Evolutionary conservation across 2,329 filamentous ascomycete species (phyloP).

Genomic region (Sporothrix curviconia): DNA sequence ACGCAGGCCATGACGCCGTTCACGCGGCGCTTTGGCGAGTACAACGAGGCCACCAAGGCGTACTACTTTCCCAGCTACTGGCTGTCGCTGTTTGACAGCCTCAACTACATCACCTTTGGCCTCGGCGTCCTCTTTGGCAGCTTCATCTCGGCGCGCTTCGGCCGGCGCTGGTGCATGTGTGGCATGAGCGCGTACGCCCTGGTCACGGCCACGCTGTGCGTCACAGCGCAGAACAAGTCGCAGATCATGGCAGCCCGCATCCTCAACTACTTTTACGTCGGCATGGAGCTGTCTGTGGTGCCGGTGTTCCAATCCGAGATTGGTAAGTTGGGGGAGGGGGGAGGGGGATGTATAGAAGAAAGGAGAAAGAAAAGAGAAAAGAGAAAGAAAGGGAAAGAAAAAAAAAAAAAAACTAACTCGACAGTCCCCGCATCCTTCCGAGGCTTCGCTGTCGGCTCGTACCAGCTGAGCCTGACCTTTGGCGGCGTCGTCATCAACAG

Average conservation of each 20-base stretch:
- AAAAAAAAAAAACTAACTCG: no score
- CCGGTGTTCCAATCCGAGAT: slow-evolving; percentile 32
- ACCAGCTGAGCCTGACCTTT: slow-evolving; percentile 28
- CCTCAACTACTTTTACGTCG: slow-evolving; percentile 33
- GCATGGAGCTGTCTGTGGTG: slow-evolving; percentile 34
- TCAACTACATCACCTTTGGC: slow-evolving; percentile 30
- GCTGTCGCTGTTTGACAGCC: slow-evolving; percentile 32
- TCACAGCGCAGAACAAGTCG: slow-evolving; percentile 25
- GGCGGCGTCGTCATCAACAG: slow-evolving; percentile 22
- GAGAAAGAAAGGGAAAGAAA: no score
- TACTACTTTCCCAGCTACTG: slow-evolving; percentile 27
- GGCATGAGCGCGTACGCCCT: slow-evolving; percentile 32
- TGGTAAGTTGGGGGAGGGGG: no score
- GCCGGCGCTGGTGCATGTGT: slow-evolving; percentile 32
- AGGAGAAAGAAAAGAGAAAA: no score
- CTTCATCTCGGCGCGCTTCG: slow-evolving; percentile 26
- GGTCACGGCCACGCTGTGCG: slow-evolving; percentile 26
- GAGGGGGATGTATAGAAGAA: no score
- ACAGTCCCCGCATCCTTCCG: slow-evolving; percentile 25
- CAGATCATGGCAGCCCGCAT: slow-evolving; percentile 31
- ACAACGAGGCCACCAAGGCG: slow-evolving; percentile 20
- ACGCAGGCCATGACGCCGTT: slow-evolving; percentile 35
- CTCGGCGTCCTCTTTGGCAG: slow-evolving; percentile 25
- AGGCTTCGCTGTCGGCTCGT: slow-evolving; percentile 30
- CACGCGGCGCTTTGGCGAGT: slow-evolving; percentile 28